Evolutionary conservation across 2,329 filamentous ascomycete genomes (phyloP).

Genomic region (Graphium sp.): DNA sequence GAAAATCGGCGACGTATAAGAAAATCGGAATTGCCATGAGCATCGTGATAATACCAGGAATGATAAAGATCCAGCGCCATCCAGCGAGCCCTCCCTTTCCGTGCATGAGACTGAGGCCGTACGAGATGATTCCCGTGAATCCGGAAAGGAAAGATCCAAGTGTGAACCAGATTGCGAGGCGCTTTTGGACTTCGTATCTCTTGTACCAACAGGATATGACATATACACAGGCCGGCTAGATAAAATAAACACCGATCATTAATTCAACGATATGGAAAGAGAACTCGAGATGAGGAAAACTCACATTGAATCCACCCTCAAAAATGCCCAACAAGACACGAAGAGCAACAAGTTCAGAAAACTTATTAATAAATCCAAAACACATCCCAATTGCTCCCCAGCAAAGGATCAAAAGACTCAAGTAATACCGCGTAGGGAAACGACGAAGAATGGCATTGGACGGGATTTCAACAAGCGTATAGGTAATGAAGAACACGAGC

Average conservation of each 20-base stretch:
- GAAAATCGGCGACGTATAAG: slow-evolving; percentile 49
- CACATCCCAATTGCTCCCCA: slow-evolving; percentile 48
- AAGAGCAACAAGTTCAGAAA: slow-evolving; percentile 34
- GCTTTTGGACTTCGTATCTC: slow-evolving; percentile 49
- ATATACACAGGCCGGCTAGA: slow-evolving; percentile 49
- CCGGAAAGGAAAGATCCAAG: slow-evolving; percentile 54
- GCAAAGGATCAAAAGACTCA: slow-evolving; percentile 41
- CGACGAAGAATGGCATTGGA: slow-evolving; percentile 53
- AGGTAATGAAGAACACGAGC: slow-evolving; percentile 54
- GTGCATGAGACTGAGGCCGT: slow-evolving; percentile 43
- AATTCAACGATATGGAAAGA: background rate
- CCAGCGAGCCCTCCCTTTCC: slow-evolving; percentile 34
- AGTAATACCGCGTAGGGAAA: slow-evolving; percentile 55
- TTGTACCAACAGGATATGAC: slow-evolving; percentile 58
- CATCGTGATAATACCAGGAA: slow-evolving; percentile 44
- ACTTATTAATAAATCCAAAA: slow-evolving; percentile 46
- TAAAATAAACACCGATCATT: too few relatives aligned
- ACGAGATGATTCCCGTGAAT: slow-evolving; percentile 51
- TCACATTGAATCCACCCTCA: slow-evolving; percentile 48
- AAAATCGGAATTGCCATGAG: slow-evolving; percentile 42
- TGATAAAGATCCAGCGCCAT: slow-evolving; percentile 59
- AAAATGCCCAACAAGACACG: slow-evolving; percentile 53
- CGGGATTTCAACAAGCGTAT: slow-evolving; percentile 58
- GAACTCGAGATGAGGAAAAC: background rate
- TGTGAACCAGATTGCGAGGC: slow-evolving; percentile 51